Base-by-base conservation (phyloP, 345 rosid species). In the Aquilaria malaccensis region DNA sequence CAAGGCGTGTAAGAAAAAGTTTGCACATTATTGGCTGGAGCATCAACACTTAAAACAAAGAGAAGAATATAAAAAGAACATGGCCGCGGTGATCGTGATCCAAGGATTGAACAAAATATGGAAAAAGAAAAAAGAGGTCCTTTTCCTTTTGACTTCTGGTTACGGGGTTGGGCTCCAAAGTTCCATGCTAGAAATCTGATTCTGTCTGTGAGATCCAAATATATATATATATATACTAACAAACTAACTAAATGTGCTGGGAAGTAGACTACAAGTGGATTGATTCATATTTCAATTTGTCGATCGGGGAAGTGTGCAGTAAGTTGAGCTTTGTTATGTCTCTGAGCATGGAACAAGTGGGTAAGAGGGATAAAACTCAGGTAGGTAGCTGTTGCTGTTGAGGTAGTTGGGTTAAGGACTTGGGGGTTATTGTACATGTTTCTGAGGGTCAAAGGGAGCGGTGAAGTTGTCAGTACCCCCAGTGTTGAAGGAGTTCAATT, bases 31-130 rank as follows among this genome's bases (percentile, higher is more conserved):
- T 45, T 63, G 14, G 30, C 9, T 55, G 51, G 43, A 51, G 77
- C 69, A 63, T 66, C 33, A 69, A 60, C 50, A 47, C 22, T 62
- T 59, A 55, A 66, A 72, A 55, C 64, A 67, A 64, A 63, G 47
- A 58, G 53, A 63, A 72, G 52, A n/a, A 49, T 9, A 51, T 12
- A 46, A 56, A 22, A 52, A 43, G 33, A 52, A 56, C 45, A 37
- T 9, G 43, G 43, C 7, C 22, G 22, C 22, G 22, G 22, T 22
- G 5, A 60, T 29, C 56, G 50, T 31, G 11, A 4, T 55, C 6
- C 14, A 56, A 55, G 52, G 43, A 37, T 37, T 37, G 43, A 37
- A 37, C 43, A 37, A 9, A 37, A 37, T 37, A 37, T 1, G 50
- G 43, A 31, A 50, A 13, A 5, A 30, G 30, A 13, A 10, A 22